These are phyloP conservation scores for Protostelium mycophagum DNA, from an alignment of 78 protist species.

Conservation along the genomic window DNA sequence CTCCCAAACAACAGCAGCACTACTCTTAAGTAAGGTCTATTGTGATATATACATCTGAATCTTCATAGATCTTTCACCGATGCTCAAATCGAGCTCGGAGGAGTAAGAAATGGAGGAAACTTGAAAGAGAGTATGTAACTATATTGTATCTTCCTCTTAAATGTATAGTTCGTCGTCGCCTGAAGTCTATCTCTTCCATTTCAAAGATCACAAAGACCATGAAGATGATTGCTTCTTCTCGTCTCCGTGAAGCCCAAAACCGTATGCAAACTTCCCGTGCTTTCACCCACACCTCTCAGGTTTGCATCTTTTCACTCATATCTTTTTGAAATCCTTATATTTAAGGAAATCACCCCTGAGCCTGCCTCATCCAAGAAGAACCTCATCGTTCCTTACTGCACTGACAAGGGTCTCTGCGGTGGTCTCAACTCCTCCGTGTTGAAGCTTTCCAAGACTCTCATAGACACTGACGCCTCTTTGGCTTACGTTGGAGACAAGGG, in stretches of 20 bases:
- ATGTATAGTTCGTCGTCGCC: not conserved
- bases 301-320: not conserved
- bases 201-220: conserved; percentile 55
- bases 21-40: not conserved
- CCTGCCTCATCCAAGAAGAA: conserved; percentile 10
- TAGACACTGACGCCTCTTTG: conserved; percentile 1
- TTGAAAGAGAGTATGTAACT: not conserved
- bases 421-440: conserved; percentile 46
- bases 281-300: not conserved
- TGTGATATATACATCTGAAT: not conserved
- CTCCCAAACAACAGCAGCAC: not conserved
- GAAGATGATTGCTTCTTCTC: conserved; percentile 66
- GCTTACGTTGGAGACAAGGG: not conserved
- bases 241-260: conserved; percentile 47
- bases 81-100: not conserved
- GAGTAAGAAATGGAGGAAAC: not conserved
- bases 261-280: not conserved
- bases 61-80: not conserved
- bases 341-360: not conserved
- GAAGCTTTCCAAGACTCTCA: conserved; percentile 23
- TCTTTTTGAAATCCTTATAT: not conserved
- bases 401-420: conserved; percentile 70
- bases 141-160: not conserved
- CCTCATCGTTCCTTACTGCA: conserved; percentile 40
- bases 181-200: conserved; percentile 7